These are phyloP conservation scores for Daldinia concentrica DNA, from an alignment of 495 filamentous ascomycete species.

Conservation along the genomic window DNA sequence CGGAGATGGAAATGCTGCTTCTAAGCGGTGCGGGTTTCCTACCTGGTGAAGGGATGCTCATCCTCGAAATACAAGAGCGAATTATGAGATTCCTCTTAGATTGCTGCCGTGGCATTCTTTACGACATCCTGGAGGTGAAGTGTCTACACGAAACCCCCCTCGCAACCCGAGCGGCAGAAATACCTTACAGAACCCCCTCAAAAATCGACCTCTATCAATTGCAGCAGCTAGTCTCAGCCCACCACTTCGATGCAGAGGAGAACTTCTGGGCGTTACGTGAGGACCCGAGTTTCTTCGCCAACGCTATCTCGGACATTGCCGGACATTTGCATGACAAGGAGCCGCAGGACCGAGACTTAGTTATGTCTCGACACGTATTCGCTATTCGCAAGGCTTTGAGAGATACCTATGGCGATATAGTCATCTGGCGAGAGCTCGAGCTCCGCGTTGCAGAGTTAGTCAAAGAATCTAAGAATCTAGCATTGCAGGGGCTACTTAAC, in stretches of 20 bases:
- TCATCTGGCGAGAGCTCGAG: neutral
- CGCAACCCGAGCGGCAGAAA: neutral
- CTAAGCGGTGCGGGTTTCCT: neutral
- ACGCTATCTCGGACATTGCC: neutral
- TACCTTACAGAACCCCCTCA: neutral
- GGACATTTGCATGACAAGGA: neutral
- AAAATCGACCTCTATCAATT: neutral
- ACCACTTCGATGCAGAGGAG: neutral
- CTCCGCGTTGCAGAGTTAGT: neutral
- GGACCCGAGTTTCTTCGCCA: neutral
- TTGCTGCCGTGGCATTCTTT: neutral
- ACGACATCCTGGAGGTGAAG: neutral
- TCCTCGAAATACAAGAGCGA: neutral
- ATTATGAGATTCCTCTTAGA: neutral
- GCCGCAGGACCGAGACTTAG: neutral
- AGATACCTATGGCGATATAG: neutral
- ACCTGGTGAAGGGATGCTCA: neutral
- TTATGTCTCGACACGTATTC: neutral
- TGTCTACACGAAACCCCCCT: neutral
- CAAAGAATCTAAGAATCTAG: neutral
- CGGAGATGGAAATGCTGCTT: neutral
- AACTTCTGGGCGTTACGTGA: neutral
- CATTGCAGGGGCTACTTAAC: too few relatives aligned
- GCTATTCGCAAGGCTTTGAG: neutral
- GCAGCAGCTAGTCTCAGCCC: neutral